These are phyloP conservation scores for Syzygium oleosum DNA, from an alignment of 345 rosid genomes.

Conservation along the genomic window DNA sequence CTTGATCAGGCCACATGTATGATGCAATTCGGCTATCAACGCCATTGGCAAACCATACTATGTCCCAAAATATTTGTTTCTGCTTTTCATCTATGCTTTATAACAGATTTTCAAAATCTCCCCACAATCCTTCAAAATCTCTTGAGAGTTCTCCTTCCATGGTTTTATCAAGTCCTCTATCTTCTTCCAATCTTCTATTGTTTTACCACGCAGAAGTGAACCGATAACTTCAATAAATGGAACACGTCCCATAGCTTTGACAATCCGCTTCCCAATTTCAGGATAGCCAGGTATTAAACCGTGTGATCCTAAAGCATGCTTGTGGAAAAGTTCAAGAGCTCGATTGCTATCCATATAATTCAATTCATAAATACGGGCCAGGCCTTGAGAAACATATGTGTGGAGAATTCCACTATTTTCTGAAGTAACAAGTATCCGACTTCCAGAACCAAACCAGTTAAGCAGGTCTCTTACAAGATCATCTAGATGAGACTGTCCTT, in stretches of 20 bases:
- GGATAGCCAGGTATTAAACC: neutral
- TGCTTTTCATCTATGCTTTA: neutral
- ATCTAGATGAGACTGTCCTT: too few species aligned
- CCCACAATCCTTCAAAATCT: fast-evolving
- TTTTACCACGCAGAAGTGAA: neutral
- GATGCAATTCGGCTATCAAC: neutral
- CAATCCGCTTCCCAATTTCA: neutral
- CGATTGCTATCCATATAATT: neutral
- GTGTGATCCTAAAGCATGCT: neutral
- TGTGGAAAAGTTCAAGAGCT: neutral
- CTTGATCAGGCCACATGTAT: neutral
- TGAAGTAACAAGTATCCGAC: too few species aligned
- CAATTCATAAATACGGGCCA: neutral
- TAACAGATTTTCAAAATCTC: neutral
- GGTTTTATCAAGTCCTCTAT: neutral
- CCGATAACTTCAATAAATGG: neutral
- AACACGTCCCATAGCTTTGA: neutral
- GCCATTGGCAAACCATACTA: neutral
- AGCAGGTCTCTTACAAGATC: too few species aligned
- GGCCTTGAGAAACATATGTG: neutral
- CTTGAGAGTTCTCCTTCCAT: neutral
- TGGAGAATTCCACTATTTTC: too few species aligned
- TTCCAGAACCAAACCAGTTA: too few species aligned
- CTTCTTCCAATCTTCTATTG: neutral
- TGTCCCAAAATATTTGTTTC: neutral